Base-by-base conservation (phyloP, 352 stramenopile species). In the Phytophthora boehmeriae region DNA sequence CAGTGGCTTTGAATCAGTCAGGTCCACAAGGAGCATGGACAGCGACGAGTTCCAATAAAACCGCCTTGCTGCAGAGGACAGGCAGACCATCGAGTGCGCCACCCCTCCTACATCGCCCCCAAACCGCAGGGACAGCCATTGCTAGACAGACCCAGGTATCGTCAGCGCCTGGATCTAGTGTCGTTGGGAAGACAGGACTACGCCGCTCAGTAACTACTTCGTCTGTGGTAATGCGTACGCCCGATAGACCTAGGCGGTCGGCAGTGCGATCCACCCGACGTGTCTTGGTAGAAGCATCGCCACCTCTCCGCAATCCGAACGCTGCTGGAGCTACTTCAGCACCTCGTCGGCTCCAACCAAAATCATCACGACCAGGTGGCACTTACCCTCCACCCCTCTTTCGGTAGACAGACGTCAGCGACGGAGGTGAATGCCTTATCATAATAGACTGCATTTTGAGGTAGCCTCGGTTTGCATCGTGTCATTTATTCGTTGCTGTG, bases 201-300 rank as follows among this genome's bases (percentile, higher is more conserved):
- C 51, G 51, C 13, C 59, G 59, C 50, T 34, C 57, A 25, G 42
- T 42, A 32, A 62, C 36, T 23, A 63, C 54, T 57, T 73, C 59
- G 19, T 68, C 59, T 20, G 54, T 93, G 4, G 77, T 96, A 14
- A 89, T 92, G 76, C 72, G 85, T 27, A 96, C 87, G 19, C 87
- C 87, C 1, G 87, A 96, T 52, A 79, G 85, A 38, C 85, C 87
- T 9, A 86, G 89, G 22, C 68, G 83, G n/a, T 64, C 71, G 5
- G 60, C 71, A 47, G 69, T 58, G 25, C 68, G 71, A 36, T 66
- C 71, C 8, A 70, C 67, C 11, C 66, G 51, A 8, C 72, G 81
- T 1, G 74, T 96, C 8, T 61, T 92, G 19, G 75, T 96, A 2
- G 83, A 83, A 57, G 86, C 87, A 9, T 96, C 87, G 8, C 87